Conservation (phyloP, 805 yeast genomes). For the Maudiozyma barnettii region DNA sequence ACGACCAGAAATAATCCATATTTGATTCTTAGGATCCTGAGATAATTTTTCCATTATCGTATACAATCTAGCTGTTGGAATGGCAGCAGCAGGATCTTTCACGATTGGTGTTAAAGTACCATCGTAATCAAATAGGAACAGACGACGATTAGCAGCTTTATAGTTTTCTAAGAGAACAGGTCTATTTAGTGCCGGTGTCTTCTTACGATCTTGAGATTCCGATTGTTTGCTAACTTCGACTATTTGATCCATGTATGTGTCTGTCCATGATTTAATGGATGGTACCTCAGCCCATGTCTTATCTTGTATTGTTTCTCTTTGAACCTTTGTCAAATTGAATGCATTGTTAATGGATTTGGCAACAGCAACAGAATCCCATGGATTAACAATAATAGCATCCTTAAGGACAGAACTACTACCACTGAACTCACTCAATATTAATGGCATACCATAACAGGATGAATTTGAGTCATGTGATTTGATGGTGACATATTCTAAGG, state of each 20-base stretch:
- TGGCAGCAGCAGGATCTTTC: slow-evolving; percentile 94
- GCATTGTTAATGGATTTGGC: slow-evolving; percentile 73
- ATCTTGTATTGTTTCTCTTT: slow-evolving; percentile 38
- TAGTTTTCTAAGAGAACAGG: slow-evolving; percentile 55
- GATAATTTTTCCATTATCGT: slow-evolving; percentile 50
- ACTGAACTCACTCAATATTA: slow-evolving; percentile 85
- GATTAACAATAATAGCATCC: slow-evolving; percentile 79
- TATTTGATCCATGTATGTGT: slow-evolving; percentile 45
- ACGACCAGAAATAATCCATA: slow-evolving; percentile 95
- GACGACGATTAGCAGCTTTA: slow-evolving; percentile 50
- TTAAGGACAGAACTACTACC: slow-evolving; percentile 69
- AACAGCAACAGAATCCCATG: slow-evolving; percentile 94
- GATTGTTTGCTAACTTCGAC: slow-evolving; percentile 32
- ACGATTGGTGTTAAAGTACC: slow-evolving; percentile 97
- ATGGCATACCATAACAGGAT: slow-evolving; percentile 44
- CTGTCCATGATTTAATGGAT: slow-evolving; percentile 76
- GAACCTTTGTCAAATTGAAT: slow-evolving; percentile 42
- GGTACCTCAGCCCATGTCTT: slow-evolving; percentile 56
- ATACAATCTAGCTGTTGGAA: slow-evolving; percentile 71
- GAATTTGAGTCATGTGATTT: slow-evolving; percentile 42
- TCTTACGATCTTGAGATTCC: slow-evolving; percentile 37
- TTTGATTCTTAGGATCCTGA: slow-evolving; percentile 69
- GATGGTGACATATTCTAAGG: slow-evolving; percentile 83
- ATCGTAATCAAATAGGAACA: slow-evolving; percentile 90
- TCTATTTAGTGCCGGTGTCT: slow-evolving; percentile 76